A percentile compares a stretch with the other conserved stretches of the same genome.
These are phyloP conservation scores for Botrytis porri DNA, from an alignment of 2,329 filamentous ascomycete species.

Conservation along the genomic window DNA sequence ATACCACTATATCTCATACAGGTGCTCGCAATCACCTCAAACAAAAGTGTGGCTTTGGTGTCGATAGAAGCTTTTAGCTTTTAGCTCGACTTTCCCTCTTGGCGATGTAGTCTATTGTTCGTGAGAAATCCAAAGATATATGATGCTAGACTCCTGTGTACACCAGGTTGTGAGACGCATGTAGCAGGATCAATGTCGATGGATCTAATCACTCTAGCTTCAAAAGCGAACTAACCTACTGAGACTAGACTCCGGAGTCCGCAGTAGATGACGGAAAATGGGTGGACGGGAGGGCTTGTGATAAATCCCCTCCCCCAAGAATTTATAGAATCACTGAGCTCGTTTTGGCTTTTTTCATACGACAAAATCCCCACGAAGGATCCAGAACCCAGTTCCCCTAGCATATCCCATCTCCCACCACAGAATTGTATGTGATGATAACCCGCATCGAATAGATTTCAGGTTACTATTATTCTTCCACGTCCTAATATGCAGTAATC, in stretches of 20 bases:
- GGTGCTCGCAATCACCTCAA: background rate
- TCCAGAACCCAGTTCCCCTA: background rate
- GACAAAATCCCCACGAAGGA: background rate
- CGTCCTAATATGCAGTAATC: background rate
- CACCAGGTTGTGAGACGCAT: background rate
- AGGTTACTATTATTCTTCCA: background rate
- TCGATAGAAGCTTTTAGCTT: background rate
- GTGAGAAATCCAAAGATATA: background rate
- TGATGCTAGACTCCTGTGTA: background rate
- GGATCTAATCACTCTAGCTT: background rate
- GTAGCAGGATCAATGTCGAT: background rate
- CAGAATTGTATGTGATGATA: background rate
- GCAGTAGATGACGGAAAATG: no score
- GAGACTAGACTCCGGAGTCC: background rate
- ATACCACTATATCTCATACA: background rate
- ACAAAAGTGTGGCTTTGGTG: background rate
- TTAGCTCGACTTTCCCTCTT: no score
- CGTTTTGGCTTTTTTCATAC: background rate
- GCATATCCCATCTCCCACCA: no score
- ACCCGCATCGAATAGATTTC: background rate
- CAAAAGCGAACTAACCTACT: background rate
- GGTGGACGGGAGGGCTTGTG: background rate
- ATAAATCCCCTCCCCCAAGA: background rate
- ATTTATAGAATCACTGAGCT: no score
- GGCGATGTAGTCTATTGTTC: accelerated